Conservation (phyloP, 2,329 filamentous ascomycete genomes). For the Colletotrichum costaricense region DNA sequence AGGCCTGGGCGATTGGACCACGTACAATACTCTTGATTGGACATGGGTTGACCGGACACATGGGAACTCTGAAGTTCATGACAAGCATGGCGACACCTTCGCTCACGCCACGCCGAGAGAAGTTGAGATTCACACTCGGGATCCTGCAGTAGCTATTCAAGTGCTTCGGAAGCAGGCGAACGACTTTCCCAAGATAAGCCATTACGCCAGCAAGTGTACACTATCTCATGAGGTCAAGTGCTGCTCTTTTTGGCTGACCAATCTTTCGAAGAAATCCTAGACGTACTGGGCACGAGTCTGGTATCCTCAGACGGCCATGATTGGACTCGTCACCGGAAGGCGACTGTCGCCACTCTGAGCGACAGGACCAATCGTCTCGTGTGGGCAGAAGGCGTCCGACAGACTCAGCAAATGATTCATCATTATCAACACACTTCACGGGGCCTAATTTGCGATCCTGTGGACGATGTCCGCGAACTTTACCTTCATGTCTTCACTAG, state of each 20-base stretch:
- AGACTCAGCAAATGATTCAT: neutral
- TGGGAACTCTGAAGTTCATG: neutral
- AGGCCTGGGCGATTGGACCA: neutral
- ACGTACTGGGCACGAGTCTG: neutral
- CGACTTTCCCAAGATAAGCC: neutral
- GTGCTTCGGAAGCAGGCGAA: neutral
- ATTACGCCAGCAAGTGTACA: neutral
- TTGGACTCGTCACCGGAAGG: neutral
- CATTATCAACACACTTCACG: neutral
- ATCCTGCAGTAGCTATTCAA: neutral
- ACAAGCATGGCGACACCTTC: slow-evolving; percentile 3
- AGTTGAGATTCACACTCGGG: slow-evolving; percentile 8
- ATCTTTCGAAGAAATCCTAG: neutral
- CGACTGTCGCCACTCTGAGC: neutral
- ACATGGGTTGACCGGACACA: slow-evolving; percentile 8
- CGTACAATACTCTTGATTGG: neutral
- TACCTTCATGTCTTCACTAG: neutral
- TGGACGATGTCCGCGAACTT: slow-evolving; percentile 1
- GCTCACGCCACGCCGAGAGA: slow-evolving; percentile 2
- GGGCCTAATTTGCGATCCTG: neutral
- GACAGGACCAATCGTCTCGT: neutral
- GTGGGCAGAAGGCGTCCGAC: neutral
- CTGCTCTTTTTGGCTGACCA: neutral
- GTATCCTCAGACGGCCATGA: slow-evolving; percentile 1
- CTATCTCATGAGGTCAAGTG: neutral